Conservation (phyloP, 805 yeast species). For the Starmerella sp. region DNA sequence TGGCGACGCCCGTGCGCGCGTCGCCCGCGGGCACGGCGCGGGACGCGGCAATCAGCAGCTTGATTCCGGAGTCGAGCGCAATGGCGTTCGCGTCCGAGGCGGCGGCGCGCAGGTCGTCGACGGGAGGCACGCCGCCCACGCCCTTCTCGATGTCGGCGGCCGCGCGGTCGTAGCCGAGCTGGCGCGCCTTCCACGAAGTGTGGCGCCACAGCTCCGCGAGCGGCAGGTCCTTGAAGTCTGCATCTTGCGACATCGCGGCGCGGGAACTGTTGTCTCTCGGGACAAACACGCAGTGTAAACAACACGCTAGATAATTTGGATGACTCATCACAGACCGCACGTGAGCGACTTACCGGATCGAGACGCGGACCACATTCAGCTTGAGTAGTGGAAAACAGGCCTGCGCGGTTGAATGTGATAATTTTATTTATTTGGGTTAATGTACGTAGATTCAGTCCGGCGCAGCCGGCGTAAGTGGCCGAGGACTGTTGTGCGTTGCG, state of each 20-base stretch:
- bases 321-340: background rate
- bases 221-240: slow-evolving; percentile 53
- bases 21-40: slow-evolving; percentile 44
- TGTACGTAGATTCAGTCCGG: too few relatives aligned
- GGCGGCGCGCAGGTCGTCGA: slow-evolving; percentile 37
- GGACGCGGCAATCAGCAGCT: slow-evolving; percentile 40
- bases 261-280: background rate
- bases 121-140: background rate
- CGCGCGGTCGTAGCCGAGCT: slow-evolving; percentile 64
- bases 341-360: background rate
- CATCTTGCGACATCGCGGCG: slow-evolving; percentile 37
- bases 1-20: slow-evolving; percentile 29
- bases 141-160: slow-evolving; percentile 10
- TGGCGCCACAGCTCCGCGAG: slow-evolving; percentile 55
- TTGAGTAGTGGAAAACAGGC: too few relatives aligned
- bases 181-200: slow-evolving; percentile 79
- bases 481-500: too few relatives aligned
- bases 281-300: background rate
- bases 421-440: too few relatives aligned
- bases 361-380: background rate
- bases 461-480: too few relatives aligned
- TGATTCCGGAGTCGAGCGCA: slow-evolving; percentile 76
- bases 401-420: too few relatives aligned
- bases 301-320: background rate
- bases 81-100: slow-evolving; percentile 76